Percentiles rank a stretch among this genome's conserved stretches.
These are phyloP conservation scores for Porpolomopsis calyptriformis DNA, from an alignment of 768 basidiomycete species.

Conservation along the genomic window DNA sequence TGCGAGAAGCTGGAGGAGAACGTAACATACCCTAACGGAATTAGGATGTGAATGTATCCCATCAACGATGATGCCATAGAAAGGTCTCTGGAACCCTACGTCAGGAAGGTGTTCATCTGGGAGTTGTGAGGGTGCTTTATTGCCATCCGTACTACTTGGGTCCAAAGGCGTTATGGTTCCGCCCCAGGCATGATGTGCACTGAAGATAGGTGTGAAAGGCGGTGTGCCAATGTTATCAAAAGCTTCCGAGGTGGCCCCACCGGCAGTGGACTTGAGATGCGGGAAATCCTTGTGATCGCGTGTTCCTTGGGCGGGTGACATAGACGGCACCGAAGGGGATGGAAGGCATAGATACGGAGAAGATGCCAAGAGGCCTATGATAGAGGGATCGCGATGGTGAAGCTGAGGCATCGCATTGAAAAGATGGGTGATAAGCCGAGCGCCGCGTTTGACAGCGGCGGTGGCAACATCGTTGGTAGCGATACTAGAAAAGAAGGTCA, in stretches of 20 bases:
- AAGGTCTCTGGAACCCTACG: constrained; percentile 58
- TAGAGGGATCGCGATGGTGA: constrained; percentile 85
- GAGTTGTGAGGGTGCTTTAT: constrained; percentile 20
- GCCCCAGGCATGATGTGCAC: constrained; percentile 8
- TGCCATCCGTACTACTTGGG: too few species aligned
- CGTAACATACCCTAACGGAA: constrained; percentile 60
- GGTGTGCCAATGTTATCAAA: constrained; percentile 50
- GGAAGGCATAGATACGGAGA: constrained; percentile 47
- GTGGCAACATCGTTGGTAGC: constrained; percentile 68
- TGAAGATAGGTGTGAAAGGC: constrained; percentile 36
- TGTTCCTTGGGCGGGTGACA: background rate
- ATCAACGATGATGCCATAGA: constrained; percentile 84
- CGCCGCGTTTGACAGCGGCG: constrained; percentile 58
- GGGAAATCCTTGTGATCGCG: too few species aligned
- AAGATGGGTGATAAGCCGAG: constrained; percentile 81
- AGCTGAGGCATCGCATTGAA: constrained; percentile 91
- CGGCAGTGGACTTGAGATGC: too few species aligned
- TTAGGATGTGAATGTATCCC: constrained; percentile 88
- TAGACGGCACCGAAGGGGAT: constrained; percentile 23
- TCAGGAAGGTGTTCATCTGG: constrained; percentile 41
- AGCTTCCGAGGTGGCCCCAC: constrained; percentile 37
- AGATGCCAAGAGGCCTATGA: constrained; percentile 79
- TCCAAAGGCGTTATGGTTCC: too few species aligned
- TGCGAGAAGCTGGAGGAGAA: constrained; percentile 2
- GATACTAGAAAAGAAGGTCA: constrained; percentile 32